Percentiles rank a stretch among this genome's conserved stretches.
phyloP scores from a whole-genome alignment of 73 alveolate species.

The Urostyla sp. region DNA sequence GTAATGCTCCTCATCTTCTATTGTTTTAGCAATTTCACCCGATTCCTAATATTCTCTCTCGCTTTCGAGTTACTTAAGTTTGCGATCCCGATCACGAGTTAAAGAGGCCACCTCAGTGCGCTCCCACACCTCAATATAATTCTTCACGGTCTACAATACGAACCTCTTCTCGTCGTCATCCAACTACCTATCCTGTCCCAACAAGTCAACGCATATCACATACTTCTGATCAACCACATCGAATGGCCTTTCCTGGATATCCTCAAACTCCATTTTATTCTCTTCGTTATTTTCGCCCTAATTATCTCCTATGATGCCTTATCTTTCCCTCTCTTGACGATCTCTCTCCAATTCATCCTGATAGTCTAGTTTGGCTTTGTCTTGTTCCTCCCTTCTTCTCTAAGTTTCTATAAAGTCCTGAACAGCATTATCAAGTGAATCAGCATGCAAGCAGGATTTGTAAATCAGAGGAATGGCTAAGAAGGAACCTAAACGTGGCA shows the following conservation, averaged over 20 bases:
- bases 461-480: constrained; percentile 83
- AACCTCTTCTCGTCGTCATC: constrained; percentile 82
- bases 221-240: constrained; percentile 76
- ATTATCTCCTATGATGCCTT: too few species aligned
- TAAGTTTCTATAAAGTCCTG: constrained; percentile 59
- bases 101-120: constrained; percentile 78
- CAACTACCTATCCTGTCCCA: constrained; percentile 92
- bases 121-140: constrained; percentile 75
- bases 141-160: constrained; percentile 67
- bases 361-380: constrained; percentile 69
- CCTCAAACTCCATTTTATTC: constrained; percentile 78
- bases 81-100: constrained; percentile 80
- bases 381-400: constrained; percentile 77
- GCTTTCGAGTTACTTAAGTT: constrained; percentile 68
- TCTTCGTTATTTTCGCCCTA: constrained; percentile 81
- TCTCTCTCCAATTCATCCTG: constrained; percentile 67
- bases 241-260: constrained; percentile 79
- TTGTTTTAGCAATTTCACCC: constrained; percentile 72
- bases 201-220: constrained; percentile 92
- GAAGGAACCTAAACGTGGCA: constrained; percentile 95
- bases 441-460: constrained; percentile 84
- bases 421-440: constrained; percentile 86
- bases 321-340: constrained; percentile 82
- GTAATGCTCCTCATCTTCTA: constrained; percentile 82
- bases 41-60: constrained; percentile 71